Conservation (phyloP, 441 rosid genomes). For the Biscutella laevigata region DNA sequence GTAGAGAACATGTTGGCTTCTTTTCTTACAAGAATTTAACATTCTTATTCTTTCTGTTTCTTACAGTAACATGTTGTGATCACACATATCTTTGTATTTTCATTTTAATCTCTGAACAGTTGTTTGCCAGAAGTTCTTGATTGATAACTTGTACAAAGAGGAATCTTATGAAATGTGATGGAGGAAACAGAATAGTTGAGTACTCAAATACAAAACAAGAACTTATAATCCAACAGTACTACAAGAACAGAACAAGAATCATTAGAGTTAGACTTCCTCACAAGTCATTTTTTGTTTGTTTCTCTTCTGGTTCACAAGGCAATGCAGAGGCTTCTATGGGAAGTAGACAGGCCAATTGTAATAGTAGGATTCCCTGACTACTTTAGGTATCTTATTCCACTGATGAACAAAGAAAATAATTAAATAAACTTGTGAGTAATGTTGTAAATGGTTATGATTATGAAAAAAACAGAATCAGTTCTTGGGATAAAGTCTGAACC, state of each 20-base stretch:
- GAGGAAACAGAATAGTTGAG: conserved; percentile 9
- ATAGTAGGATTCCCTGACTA: conserved; percentile 57
- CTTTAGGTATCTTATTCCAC: conserved; percentile 81
- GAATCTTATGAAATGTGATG: too few relatives aligned
- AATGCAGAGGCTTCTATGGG: conserved; percentile 32
- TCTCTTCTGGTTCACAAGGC: neutral
- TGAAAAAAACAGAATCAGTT: neutral
- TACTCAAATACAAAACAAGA: neutral
- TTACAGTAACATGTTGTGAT: neutral
- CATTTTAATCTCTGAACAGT: conserved; percentile 46
- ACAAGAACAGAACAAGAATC: conserved; percentile 5
- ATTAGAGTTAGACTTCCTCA: neutral
- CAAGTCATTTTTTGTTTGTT: neutral
- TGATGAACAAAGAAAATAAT: conserved; percentile 25
- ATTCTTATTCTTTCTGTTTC: conserved; percentile 12
- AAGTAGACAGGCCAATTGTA: conserved; percentile 78
- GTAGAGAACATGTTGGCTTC: neutral
- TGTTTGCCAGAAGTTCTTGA: too few relatives aligned
- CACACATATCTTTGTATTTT: neutral
- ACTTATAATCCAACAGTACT: conserved; percentile 8
- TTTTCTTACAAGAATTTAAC: neutral
- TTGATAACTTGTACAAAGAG: too few relatives aligned
- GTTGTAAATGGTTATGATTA: neutral
- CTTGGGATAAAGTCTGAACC: conserved; percentile 27
- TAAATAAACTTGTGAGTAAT: conserved; percentile 10